phyloP scores from a whole-genome alignment of 768 basidiomycete species.

The Pulveroboletus ravenelii region DNA sequence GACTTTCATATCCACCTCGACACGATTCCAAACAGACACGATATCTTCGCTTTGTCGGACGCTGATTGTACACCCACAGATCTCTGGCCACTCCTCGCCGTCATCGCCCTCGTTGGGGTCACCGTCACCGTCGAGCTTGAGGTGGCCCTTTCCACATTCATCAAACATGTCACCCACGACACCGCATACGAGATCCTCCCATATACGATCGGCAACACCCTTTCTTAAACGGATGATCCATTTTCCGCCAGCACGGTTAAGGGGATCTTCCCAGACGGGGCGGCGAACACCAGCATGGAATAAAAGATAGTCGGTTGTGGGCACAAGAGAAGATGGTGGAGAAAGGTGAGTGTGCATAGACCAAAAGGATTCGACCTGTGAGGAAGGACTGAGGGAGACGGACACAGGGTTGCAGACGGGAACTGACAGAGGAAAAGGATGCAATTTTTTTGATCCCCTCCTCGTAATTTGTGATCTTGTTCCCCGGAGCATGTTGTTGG shows the following conservation, averaged over 20 bases:
- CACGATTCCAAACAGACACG: constrained; percentile 86
- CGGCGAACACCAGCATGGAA: constrained; percentile 82
- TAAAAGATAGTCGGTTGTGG: constrained; percentile 92
- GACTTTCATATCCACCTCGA: constrained; percentile 69
- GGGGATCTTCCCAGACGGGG: constrained; percentile 95
- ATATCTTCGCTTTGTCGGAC: constrained; percentile 94
- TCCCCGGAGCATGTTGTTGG: constrained; percentile 84
- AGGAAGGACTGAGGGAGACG: constrained; percentile 7
- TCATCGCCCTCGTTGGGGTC: constrained; percentile 35
- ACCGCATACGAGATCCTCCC: constrained; percentile 86
- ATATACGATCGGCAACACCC: constrained; percentile 83
- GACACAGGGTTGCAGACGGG: neutral
- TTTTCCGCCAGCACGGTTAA: constrained; percentile 84
- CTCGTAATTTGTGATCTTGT: constrained; percentile 87
- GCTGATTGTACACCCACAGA: constrained; percentile 93
- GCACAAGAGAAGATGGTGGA: constrained; percentile 75
- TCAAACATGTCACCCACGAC: constrained; percentile 90
- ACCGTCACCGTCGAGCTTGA: constrained; percentile 28
- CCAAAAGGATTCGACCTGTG: constrained; percentile 92
- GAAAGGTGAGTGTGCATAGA: constrained; percentile 89
- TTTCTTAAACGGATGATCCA: constrained; percentile 94
- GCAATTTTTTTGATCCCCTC: constrained; percentile 93
- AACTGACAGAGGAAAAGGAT: constrained; percentile 77
- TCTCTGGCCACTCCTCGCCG: constrained; percentile 62
- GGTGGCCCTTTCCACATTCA: constrained; percentile 41